A percentile compares a stretch with the other conserved stretches of the same genome.
Evolutionary conservation across 169 alveolate species (phyloP).

Genomic region (Neospora caninum): DNA sequence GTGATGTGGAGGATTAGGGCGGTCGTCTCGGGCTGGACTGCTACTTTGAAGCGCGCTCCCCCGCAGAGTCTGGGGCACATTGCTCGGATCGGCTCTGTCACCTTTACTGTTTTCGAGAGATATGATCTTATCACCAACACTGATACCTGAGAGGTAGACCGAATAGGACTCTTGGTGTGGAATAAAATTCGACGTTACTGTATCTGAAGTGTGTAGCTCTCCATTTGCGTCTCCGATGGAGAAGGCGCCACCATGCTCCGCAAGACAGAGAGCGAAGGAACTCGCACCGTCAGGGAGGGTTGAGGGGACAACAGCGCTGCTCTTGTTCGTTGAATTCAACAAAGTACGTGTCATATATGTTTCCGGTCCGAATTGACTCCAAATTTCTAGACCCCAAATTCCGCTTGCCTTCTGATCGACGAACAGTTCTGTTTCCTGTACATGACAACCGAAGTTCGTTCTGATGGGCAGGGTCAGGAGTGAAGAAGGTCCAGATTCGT

Average conservation of each 20-base stretch:
- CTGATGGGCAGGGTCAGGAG: slow-evolving; percentile 38
- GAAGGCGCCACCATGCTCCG: slow-evolving; percentile 41
- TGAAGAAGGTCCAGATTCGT: background rate
- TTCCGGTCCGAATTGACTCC: slow-evolving; percentile 62
- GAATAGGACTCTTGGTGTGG: slow-evolving; percentile 46
- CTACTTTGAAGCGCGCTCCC: background rate
- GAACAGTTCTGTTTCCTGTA: slow-evolving; percentile 72
- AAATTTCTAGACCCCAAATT: slow-evolving; percentile 70
- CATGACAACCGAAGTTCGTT: slow-evolving; percentile 72
- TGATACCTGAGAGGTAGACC: slow-evolving; percentile 40
- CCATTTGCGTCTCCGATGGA: slow-evolving; percentile 23
- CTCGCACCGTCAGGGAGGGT: background rate
- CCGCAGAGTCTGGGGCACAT: slow-evolving; percentile 18
- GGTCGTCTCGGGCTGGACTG: slow-evolving; percentile 8
- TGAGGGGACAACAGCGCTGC: slow-evolving; percentile 1
- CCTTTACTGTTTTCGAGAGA: background rate
- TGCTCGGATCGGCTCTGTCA: background rate
- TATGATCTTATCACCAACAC: slow-evolving; percentile 16
- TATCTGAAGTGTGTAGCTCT: slow-evolving; percentile 26
- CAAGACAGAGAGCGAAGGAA: slow-evolving; percentile 19
- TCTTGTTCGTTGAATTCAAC: background rate
- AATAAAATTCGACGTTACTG: background rate
- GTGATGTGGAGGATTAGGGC: slow-evolving; percentile 12
- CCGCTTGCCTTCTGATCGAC: slow-evolving; percentile 74
- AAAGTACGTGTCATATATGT: slow-evolving; percentile 50